Conservation (phyloP, 1,139 yeast genomes). For the Saccharomyces hybrid region DNA sequence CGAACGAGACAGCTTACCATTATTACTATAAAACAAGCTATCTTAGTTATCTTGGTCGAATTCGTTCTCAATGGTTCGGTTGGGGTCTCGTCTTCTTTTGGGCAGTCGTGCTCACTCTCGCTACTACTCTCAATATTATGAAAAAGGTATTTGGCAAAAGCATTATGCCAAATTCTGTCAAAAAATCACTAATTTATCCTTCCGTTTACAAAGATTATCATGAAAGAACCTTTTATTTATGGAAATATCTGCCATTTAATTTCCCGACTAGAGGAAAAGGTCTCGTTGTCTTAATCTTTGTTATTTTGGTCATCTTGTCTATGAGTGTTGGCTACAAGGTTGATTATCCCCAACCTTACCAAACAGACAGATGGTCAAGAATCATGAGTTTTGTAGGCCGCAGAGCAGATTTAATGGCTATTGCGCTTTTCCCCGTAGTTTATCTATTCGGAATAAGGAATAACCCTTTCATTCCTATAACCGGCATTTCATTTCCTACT, state of each 20-base stretch:
- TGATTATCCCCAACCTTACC: conserved; percentile 36
- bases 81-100: conserved; percentile 39
- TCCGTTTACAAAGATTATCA: conserved; percentile 37
- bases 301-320: conserved; percentile 34
- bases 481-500: conserved; percentile 43
- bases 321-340: conserved; percentile 36
- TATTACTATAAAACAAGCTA: conserved; percentile 28
- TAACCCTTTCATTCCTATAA: conserved; percentile 45
- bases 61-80: conserved; percentile 36
- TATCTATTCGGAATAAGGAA: conserved; percentile 54
- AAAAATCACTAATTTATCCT: conserved; percentile 38
- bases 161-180: conserved; percentile 12
- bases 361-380: conserved; percentile 36
- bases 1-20: conserved; percentile 28
- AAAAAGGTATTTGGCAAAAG: conserved; percentile 19
- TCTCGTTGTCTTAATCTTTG: conserved; percentile 35
- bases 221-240: conserved; percentile 32
- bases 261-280: conserved; percentile 47
- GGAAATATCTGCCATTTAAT: conserved; percentile 31
- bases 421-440: conserved; percentile 46
- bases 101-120: conserved; percentile 31
- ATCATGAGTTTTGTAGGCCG: conserved; percentile 42
- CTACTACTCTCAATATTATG: conserved; percentile 26
- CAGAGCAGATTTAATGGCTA: conserved; percentile 45
- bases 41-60: neutral